Evolutionary conservation across 257 asterid species (phyloP).

Genomic region (Vinca minor): DNA sequence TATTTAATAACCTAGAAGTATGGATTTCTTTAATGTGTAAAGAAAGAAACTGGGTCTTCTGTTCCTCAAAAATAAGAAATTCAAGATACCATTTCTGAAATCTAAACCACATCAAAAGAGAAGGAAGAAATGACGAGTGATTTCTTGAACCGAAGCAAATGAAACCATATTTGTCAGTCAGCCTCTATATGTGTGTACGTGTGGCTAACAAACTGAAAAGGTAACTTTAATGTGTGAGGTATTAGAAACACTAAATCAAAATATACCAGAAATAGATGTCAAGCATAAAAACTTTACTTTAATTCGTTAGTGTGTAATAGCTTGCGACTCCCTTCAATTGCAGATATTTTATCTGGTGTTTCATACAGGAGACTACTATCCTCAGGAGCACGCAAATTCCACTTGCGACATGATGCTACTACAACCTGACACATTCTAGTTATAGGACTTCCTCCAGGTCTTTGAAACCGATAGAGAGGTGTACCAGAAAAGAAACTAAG

Average conservation of each 20-base stretch:
- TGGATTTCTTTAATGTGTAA: neutral
- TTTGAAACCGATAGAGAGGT: slow-evolving; percentile 81
- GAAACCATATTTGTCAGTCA: neutral
- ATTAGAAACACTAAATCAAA: neutral
- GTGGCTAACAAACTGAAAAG: neutral
- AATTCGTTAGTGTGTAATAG: slow-evolving; percentile 75
- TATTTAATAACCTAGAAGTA: neutral
- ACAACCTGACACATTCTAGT: slow-evolving; percentile 91
- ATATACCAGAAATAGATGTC: slow-evolving; percentile 2
- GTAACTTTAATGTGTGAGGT: neutral
- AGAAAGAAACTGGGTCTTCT: neutral
- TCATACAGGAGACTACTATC: slow-evolving; percentile 74
- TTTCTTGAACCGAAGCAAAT: neutral
- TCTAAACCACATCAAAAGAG: neutral
- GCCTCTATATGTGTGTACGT: neutral
- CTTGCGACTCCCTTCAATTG: slow-evolving; percentile 89
- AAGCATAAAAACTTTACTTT: slow-evolving; percentile 29
- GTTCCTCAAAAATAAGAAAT: neutral
- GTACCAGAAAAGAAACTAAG: slow-evolving; percentile 79
- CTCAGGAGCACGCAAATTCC: slow-evolving; percentile 46
- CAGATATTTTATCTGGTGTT: slow-evolving; percentile 67
- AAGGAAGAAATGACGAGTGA: neutral
- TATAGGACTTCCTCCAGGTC: slow-evolving; percentile 94
- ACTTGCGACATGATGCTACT: slow-evolving; percentile 69
- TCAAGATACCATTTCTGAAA: neutral